phyloP scores from a whole-genome alignment of 495 filamentous ascomycete species.

The Massariosphaeria phaeospora region DNA sequence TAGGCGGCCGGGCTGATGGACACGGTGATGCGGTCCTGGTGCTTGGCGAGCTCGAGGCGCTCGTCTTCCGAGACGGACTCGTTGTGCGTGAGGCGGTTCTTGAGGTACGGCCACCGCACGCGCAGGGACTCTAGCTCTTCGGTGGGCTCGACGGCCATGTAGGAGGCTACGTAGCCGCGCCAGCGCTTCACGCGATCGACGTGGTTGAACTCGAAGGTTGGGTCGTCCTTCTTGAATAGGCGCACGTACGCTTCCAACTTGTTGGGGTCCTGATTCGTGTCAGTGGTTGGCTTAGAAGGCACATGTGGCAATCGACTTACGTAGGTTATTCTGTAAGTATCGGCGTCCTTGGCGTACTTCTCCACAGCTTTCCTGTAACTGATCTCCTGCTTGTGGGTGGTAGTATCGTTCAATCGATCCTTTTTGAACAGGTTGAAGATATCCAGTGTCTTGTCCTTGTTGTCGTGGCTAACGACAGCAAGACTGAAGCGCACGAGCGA shows the following conservation, averaged over 20 bases:
- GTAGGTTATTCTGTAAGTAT: constrained; percentile 78
- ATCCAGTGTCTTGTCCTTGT: constrained; percentile 85
- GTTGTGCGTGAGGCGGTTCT: constrained; percentile 65
- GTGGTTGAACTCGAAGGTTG: constrained; percentile 63
- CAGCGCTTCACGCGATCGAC: constrained; percentile 56
- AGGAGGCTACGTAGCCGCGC: constrained; percentile 93
- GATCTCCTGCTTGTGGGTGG: constrained; percentile 77
- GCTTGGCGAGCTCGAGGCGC: constrained; percentile 25
- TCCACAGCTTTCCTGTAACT: constrained; percentile 82
- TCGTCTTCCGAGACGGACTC: constrained; percentile 43
- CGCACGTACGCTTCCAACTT: constrained; percentile 59
- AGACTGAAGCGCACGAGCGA: constrained; percentile 70
- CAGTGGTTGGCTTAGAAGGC: too few relatives aligned
- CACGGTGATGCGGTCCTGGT: constrained; percentile 25
- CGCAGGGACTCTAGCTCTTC: constrained; percentile 68
- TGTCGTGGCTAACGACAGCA: constrained; percentile 68
- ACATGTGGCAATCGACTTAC: too few relatives aligned
- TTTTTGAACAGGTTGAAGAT: constrained; percentile 77
- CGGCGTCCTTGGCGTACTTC: constrained; percentile 79
- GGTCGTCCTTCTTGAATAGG: constrained; percentile 73
- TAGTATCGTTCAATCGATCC: constrained; percentile 73
- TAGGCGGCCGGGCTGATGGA: constrained; percentile 16
- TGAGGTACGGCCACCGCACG: constrained; percentile 62
- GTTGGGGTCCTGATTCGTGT: constrained; percentile 37
- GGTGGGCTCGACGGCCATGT: constrained; percentile 78